A percentile compares a stretch with the other conserved stretches of the same genome.
phyloP scores from a whole-genome alignment of 2,329 filamentous ascomycete species.

The Onygena corvina region DNA sequence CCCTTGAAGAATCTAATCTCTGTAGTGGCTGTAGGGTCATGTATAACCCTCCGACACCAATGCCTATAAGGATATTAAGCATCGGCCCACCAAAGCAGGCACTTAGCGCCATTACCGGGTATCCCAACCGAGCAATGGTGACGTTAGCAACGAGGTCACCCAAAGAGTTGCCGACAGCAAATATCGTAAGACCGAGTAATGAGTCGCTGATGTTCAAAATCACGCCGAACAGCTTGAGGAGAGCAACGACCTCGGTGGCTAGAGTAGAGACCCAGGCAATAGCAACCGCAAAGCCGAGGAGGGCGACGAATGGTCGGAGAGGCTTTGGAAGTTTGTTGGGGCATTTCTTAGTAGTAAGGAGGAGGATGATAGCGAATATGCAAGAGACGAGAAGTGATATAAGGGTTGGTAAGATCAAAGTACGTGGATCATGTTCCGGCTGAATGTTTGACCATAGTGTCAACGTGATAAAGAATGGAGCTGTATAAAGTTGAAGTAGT shows the following conservation, averaged over 20 bases:
- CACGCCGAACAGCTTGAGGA: constrained; percentile 84
- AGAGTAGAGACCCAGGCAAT: constrained; percentile 96
- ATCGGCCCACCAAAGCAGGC: constrained; percentile 98
- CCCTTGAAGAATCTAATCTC: constrained; percentile 62
- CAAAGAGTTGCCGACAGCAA: constrained; percentile 89
- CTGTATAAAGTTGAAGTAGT: constrained; percentile 70
- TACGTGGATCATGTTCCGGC: constrained; percentile 39
- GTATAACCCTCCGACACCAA: constrained; percentile 80
- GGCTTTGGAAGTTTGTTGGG: constrained; percentile 53
- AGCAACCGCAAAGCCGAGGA: constrained; percentile 78
- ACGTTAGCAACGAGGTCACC: constrained; percentile 91
- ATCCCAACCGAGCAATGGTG: constrained; percentile 83
- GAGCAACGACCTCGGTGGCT: constrained; percentile 86
- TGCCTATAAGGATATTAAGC: constrained; percentile 90
- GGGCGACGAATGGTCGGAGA: constrained; percentile 68
- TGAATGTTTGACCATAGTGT: constrained; percentile 54
- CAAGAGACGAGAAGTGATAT: constrained; percentile 58
- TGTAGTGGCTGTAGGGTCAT: constrained; percentile 72
- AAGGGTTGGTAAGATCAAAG: constrained; percentile 47
- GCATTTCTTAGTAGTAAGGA: constrained; percentile 43
- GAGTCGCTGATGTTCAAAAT: constrained; percentile 90
- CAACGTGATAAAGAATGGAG: constrained; percentile 68
- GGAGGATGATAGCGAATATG: constrained; percentile 51
- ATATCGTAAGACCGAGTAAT: constrained; percentile 85
- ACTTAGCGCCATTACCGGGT: constrained; percentile 87